These are phyloP conservation scores for Coniochaeta pulveracea DNA, from an alignment of 2,329 filamentous ascomycete genomes.

Conservation along the genomic window DNA sequence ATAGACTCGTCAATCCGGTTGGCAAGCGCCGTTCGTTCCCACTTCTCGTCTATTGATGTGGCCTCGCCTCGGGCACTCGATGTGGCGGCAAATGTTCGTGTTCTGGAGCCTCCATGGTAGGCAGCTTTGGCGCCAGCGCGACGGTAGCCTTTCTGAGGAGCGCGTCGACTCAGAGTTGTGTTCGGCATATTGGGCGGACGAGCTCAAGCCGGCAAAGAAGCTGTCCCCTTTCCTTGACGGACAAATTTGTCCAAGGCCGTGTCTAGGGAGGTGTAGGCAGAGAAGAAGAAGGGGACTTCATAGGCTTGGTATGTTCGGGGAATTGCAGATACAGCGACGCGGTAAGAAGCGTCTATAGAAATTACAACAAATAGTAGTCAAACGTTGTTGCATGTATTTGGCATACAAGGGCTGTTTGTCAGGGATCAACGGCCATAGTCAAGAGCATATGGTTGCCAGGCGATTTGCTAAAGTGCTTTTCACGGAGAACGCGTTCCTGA, in stretches of 20 bases:
- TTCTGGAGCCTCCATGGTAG: slow-evolving; percentile 56
- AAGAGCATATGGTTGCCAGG: too few species aligned
- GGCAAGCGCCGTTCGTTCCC: slow-evolving; percentile 73
- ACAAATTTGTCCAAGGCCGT: too few species aligned
- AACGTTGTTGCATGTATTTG: too few species aligned
- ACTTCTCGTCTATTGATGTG: slow-evolving; percentile 86
- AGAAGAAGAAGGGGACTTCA: too few species aligned
- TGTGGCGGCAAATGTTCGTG: slow-evolving; percentile 71
- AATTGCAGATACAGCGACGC: too few species aligned
- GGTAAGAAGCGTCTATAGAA: too few species aligned
- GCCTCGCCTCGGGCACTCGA: slow-evolving; percentile 65
- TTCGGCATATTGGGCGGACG: slow-evolving; percentile 39
- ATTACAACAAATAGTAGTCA: too few species aligned
- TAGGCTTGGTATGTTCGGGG: too few species aligned
- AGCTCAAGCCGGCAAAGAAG: not conserved
- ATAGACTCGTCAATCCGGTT: slow-evolving; percentile 89
- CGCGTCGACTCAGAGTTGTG: slow-evolving; percentile 36
- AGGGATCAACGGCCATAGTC: too few species aligned
- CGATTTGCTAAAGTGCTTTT: not conserved
- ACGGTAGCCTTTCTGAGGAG: slow-evolving; percentile 55
- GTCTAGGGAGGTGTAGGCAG: too few species aligned
- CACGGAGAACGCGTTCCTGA: slow-evolving; percentile 1
- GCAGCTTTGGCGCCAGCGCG: slow-evolving; percentile 56
- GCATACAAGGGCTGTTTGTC: too few species aligned
- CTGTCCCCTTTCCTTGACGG: too few species aligned